These are phyloP conservation scores for Cyclotella kingstonii DNA, from an alignment of 108 stramenopile species.

Conservation along the genomic window DNA sequence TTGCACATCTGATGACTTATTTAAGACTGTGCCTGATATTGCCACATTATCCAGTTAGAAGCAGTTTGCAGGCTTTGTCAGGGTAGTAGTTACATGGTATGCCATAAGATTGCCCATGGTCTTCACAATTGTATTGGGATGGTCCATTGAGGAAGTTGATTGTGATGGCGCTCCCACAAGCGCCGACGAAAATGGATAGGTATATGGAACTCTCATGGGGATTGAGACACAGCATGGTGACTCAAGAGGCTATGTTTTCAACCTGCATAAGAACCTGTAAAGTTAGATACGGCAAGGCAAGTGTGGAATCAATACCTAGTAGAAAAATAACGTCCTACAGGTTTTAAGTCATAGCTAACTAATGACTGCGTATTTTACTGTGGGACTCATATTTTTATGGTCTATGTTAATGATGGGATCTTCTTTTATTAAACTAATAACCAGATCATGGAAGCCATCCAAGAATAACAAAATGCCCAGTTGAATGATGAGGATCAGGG, in stretches of 20 bases:
- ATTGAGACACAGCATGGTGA: slow-evolving; percentile 21
- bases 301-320: slow-evolving; percentile 42
- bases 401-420: slow-evolving; percentile 37
- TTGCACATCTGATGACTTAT: too few species aligned
- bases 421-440: slow-evolving; percentile 25
- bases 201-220: slow-evolving; percentile 56
- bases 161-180: slow-evolving; percentile 54
- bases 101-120: not conserved
- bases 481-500: slow-evolving; percentile 33
- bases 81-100: slow-evolving; percentile 15
- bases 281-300: slow-evolving; percentile 40
- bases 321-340: slow-evolving; percentile 19
- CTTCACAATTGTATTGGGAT: not conserved
- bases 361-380: slow-evolving; percentile 53
- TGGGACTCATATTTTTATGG: slow-evolving; percentile 30
- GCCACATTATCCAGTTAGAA: too few species aligned
- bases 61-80: too few species aligned
- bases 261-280: slow-evolving; percentile 13
- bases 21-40: too few species aligned
- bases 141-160: slow-evolving; percentile 33
- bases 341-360: slow-evolving; percentile 37
- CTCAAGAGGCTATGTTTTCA: slow-evolving; percentile 36
- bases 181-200: slow-evolving; percentile 26
- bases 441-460: slow-evolving; percentile 12
- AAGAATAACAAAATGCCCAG: slow-evolving; percentile 18